phyloP scores from a whole-genome alignment of 495 filamentous ascomycete genomes.

The Chaetomidium leptoderma region DNA sequence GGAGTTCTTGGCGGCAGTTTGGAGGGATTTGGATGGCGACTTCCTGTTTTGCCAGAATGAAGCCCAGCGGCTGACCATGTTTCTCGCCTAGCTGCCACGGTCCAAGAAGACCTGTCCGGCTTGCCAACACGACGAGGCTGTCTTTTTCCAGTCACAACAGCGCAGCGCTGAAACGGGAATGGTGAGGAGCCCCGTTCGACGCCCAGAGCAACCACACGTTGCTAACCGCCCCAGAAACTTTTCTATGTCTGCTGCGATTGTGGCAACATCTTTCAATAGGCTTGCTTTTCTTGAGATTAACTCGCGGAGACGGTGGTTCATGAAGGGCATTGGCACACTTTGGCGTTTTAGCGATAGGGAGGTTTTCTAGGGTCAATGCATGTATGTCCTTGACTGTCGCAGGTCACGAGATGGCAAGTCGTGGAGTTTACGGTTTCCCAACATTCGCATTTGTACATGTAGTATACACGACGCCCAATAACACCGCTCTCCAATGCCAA shows the following conservation, averaged over 20 bases:
- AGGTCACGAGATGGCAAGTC: neutral
- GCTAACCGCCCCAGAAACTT: constrained; percentile 66
- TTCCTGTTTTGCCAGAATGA: neutral
- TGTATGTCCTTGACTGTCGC: neutral
- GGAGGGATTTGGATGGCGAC: constrained; percentile 5
- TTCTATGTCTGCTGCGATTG: constrained; percentile 96
- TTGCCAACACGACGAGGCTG: constrained; percentile 80
- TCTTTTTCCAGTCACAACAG: constrained; percentile 98
- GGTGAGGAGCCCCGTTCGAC: constrained; percentile 53
- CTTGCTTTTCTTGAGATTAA: constrained; percentile 13
- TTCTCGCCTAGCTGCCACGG: constrained; percentile 69
- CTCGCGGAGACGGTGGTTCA: neutral
- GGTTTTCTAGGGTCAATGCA: constrained; percentile 6
- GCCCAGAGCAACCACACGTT: neutral
- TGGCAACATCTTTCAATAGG: constrained; percentile 72
- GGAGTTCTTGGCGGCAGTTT: neutral
- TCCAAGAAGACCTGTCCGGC: constrained; percentile 75
- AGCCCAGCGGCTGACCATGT: constrained; percentile 40
- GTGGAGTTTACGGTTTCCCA: neutral
- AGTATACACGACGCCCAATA: constrained; percentile 22
- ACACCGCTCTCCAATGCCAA: constrained; percentile 16
- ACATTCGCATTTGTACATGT: constrained; percentile 19
- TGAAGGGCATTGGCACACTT: constrained; percentile 1
- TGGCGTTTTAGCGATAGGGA: constrained; percentile 15
- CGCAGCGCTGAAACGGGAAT: constrained; percentile 95